These are phyloP conservation scores for Inonotus hispidus DNA, from an alignment of 1,284 basidiomycete genomes.

Conservation along the genomic window DNA sequence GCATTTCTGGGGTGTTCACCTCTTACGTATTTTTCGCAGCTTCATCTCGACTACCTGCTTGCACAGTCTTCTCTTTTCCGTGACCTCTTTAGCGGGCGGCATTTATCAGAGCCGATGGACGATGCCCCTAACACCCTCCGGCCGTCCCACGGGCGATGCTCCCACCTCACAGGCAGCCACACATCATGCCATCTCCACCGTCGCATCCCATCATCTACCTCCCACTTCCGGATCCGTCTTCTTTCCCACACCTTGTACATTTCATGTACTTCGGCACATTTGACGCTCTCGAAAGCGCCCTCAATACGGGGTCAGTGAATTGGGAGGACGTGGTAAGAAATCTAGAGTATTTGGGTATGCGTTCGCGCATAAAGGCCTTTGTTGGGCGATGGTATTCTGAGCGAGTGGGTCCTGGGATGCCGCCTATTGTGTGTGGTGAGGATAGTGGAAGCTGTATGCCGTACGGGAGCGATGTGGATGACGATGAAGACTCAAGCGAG, in stretches of 20 bases:
- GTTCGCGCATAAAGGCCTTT: slow-evolving; percentile 62
- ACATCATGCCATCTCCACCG: slow-evolving; percentile 54
- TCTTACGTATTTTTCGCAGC: slow-evolving; percentile 33
- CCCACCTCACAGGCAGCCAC: slow-evolving; percentile 47
- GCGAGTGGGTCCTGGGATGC: slow-evolving; percentile 39
- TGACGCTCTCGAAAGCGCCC: slow-evolving; percentile 50
- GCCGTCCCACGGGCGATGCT: slow-evolving; percentile 23
- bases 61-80: slow-evolving; percentile 69
- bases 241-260: slow-evolving; percentile 64
- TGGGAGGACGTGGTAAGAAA: slow-evolving; percentile 81
- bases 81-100: slow-evolving; percentile 58
- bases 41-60: slow-evolving; percentile 68
- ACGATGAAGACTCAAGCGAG: slow-evolving; percentile 25
- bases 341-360: slow-evolving; percentile 71
- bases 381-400: slow-evolving; percentile 59
- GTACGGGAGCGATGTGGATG: slow-evolving; percentile 24
- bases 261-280: slow-evolving; percentile 76
- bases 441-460: background rate
- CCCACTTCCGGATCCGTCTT: slow-evolving; percentile 71
- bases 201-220: slow-evolving; percentile 64
- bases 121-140: slow-evolving; percentile 20
- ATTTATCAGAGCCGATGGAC: slow-evolving; percentile 51
- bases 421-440: slow-evolving; percentile 22
- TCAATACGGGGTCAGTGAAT: slow-evolving; percentile 52
- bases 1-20: background rate